These are phyloP conservation scores for Fusarium sarcochroum DNA, from an alignment of 2,329 filamentous ascomycete genomes.

Conservation along the genomic window DNA sequence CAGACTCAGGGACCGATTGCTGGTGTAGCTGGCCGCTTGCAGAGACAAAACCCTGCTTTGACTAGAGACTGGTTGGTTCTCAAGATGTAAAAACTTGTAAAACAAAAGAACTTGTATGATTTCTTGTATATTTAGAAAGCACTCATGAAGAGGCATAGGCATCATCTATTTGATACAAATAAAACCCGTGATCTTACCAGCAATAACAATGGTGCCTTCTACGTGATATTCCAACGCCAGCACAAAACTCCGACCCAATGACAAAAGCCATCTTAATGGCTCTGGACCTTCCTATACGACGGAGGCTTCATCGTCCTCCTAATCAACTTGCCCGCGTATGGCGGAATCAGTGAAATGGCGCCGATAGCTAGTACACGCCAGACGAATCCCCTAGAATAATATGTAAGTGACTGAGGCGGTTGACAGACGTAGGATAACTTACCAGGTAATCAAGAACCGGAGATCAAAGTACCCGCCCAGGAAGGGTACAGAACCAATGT, in stretches of 20 bases:
- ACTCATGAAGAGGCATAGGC: slow-evolving; percentile 27
- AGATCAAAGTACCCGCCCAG: slow-evolving; percentile 92
- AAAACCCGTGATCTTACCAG: slow-evolving; percentile 32
- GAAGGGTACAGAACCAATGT: slow-evolving; percentile 86
- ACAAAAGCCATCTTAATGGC: slow-evolving; percentile 60
- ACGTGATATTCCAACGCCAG: slow-evolving; percentile 42
- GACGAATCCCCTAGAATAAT: slow-evolving; percentile 77
- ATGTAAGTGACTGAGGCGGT: slow-evolving; percentile 28
- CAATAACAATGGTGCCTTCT: slow-evolving; percentile 31
- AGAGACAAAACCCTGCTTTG: slow-evolving; percentile 58
- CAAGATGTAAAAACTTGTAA: slow-evolving; percentile 59
- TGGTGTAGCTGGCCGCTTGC: slow-evolving; percentile 75
- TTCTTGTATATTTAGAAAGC: slow-evolving; percentile 7
- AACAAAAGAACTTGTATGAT: slow-evolving; percentile 11
- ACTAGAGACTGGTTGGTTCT: slow-evolving; percentile 65
- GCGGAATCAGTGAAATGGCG: slow-evolving; percentile 85
- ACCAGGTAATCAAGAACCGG: slow-evolving; percentile 79
- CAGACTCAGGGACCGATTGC: slow-evolving; percentile 82
- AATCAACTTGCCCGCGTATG: slow-evolving; percentile 89
- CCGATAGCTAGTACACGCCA: slow-evolving; percentile 89
- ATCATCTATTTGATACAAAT: slow-evolving; percentile 29
- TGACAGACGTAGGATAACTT: slow-evolving; percentile 50
- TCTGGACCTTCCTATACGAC: slow-evolving; percentile 93
- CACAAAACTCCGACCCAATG: slow-evolving; percentile 25
- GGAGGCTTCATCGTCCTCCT: slow-evolving; percentile 89